Base-by-base conservation (phyloP, 2,329 filamentous ascomycete genomes). In the Trichoderma polysporum region DNA sequence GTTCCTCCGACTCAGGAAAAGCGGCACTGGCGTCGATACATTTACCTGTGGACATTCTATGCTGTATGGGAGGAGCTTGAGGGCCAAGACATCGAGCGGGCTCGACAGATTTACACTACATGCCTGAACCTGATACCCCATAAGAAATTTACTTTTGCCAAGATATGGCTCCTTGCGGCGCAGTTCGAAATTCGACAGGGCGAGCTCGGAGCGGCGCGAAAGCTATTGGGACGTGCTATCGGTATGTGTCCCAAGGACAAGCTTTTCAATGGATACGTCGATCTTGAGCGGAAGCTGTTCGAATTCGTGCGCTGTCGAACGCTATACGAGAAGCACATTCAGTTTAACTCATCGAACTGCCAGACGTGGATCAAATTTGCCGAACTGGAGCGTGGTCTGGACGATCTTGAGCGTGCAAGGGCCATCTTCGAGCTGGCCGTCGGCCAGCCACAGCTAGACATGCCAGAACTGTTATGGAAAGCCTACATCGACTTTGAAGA, bases 401-500 rank as follows among this genome's bases (percentile, higher is more conserved):
- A 97, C 75, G 95, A 99, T 74, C 80, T 94, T 3, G 93, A 97
- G 22, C 90, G 95, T 33, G 90, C 92, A 17, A 86, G 95, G 50
- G 94, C 91, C 53, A 97, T 99, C 72, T 98, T 93, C 76, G 94
- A 98, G 79, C 84, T 98, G 31, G 94, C 92, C 2, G 90, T 97
- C 68, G 84, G 87, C 57, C 94, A 98, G 77, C 85, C 90, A 1
- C 86, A 89, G 35, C 84, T 99, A 15, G 95, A 99, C 78, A 99
- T 99, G 95, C 95, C 95, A 0, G 95, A 99, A 80, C 84, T 98
- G 60, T 84, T 98, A 1, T 99, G 95, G 95, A 98, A 98, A 81
- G 89, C 93, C 1, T 99, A 97, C 78, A 98, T 99, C 73, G 95
- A 99, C 78, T 98, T 98, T 75, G 95, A 99, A 79, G 94, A 98